phyloP scores from a whole-genome alignment of 306 rosid genomes.

The Quercus variabilis region DNA sequence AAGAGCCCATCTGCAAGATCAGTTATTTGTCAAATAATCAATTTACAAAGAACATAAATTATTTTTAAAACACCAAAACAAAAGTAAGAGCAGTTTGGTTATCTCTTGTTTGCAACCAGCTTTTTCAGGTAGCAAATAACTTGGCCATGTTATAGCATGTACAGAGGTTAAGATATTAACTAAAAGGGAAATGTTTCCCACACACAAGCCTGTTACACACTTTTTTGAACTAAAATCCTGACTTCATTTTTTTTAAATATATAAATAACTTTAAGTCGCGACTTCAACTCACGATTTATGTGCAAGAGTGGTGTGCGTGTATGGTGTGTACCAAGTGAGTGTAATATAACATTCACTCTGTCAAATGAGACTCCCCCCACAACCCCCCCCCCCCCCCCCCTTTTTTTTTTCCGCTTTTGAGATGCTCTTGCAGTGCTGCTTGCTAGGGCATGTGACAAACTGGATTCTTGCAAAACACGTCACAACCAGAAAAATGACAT shows the following conservation, averaged over 20 bases:
- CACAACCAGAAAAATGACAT: not conserved
- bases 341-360: too few relatives aligned
- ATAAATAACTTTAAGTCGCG: too few relatives aligned
- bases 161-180: not conserved
- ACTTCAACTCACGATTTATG: too few relatives aligned
- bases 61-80: not conserved
- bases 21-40: slow-evolving; percentile 16
- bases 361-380: too few relatives aligned
- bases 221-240: too few relatives aligned
- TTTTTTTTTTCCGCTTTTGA: too few relatives aligned
- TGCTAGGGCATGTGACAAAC: not conserved
- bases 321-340: too few relatives aligned
- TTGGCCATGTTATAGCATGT: not conserved
- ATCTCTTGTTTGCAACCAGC: not conserved
- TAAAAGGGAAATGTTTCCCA: too few relatives aligned
- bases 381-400: too few relatives aligned
- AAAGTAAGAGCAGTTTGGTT: not conserved
- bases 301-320: too few relatives aligned
- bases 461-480: not conserved
- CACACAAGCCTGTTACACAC: too few relatives aligned
- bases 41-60: slow-evolving; percentile 1
- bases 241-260: too few relatives aligned
- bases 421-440: not conserved
- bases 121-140: not conserved
- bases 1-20: slow-evolving; percentile 36